Conservation (phyloP, 1,284 basidiomycete genomes). For the Tilletia setariae region DNA sequence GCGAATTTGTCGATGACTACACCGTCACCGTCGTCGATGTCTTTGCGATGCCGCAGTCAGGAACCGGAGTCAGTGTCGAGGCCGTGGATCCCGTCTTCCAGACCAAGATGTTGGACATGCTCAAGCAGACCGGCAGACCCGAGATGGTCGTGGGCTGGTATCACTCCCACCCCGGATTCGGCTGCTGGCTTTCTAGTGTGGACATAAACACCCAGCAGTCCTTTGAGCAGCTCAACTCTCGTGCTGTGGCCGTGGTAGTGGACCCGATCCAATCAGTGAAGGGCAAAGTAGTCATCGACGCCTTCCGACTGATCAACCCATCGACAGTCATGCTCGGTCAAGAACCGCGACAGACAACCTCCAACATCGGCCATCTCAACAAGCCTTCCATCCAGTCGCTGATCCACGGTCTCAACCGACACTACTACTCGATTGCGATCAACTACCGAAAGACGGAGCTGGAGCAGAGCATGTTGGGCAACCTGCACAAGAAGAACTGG, state of each 20-base stretch:
- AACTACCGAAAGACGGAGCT: constrained; percentile 54
- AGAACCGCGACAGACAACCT: constrained; percentile 94
- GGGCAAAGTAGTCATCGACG: constrained; percentile 87
- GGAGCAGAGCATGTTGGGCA: constrained; percentile 54
- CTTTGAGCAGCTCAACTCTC: constrained; percentile 90
- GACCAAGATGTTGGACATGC: constrained; percentile 97
- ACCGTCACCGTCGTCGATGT: constrained; percentile 83
- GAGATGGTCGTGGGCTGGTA: constrained; percentile 99
- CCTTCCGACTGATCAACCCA: constrained; percentile 69
- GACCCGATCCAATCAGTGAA: constrained; percentile 99
- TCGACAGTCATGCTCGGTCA: constrained; percentile 65
- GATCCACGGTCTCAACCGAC: constrained; percentile 53
- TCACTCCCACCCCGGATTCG: constrained; percentile 98
- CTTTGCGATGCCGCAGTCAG: constrained; percentile 58
- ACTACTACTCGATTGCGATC: constrained; percentile 54
- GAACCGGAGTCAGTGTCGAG: constrained; percentile 15
- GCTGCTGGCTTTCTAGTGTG: constrained; percentile 97
- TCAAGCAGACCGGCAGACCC: constrained; percentile 95
- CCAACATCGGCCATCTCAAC: constrained; percentile 97
- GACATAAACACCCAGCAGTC: constrained; percentile 99
- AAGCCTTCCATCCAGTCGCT: constrained; percentile 90
- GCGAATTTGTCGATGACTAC: constrained; percentile 98
- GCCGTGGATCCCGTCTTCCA: constrained; percentile 96
- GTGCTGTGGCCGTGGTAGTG: constrained; percentile 95
- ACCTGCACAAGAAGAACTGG: constrained; percentile 53